Evolutionary conservation across 176 grass and related monocot species (phyloP), one percentile per base, ranked within the genome.

Genomic region (Coix lacrymajobi): DNA sequence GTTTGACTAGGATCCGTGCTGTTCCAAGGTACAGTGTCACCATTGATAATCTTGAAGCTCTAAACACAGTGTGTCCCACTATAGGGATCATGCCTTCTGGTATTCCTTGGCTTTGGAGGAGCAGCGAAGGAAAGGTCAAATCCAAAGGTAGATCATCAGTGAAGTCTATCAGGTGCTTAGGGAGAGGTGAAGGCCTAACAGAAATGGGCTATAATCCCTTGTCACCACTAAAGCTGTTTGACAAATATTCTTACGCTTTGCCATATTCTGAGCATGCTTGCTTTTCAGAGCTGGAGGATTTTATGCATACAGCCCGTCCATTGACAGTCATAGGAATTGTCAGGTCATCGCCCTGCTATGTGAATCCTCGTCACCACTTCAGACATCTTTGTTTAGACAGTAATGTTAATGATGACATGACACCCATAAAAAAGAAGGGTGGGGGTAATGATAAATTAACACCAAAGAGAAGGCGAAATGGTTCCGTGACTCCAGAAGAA

Each of bases 221-320:
- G 62, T 82, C 79, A 36, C 91, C 83, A 40, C 83, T 66, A 36
- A 85, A 89, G 58, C 81, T 90, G 58, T 83, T 92, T 76, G 85
- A 89, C 68, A 89, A 89, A 43, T 46, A 92, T 89, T 79, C 84
- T 31, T 97, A 89, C 32, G 52, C 86, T 72, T 82, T 97, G 30
- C 95, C 83, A 49, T 97, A 97, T 79, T 92, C 95, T 7, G 92
- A 90, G 44, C 95, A 97, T 57, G 88, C 95, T 56, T 92, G 92
- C 81, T 98, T 93, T 40, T 19, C 61, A 40, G 92, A 98, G 87
- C 16, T 95, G 62, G 79, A 86, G 83, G 82, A 95, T 74, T 91
- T 98, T 62, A 76, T 98, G 85, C 91, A 85, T 2, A 48, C 84
- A 57, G 51, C 90, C 10, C 73, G 80, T 17, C 92, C 92, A 52